Conservation (phyloP, 2,329 filamentous ascomycete species). For the Colletotrichum sidae region DNA sequence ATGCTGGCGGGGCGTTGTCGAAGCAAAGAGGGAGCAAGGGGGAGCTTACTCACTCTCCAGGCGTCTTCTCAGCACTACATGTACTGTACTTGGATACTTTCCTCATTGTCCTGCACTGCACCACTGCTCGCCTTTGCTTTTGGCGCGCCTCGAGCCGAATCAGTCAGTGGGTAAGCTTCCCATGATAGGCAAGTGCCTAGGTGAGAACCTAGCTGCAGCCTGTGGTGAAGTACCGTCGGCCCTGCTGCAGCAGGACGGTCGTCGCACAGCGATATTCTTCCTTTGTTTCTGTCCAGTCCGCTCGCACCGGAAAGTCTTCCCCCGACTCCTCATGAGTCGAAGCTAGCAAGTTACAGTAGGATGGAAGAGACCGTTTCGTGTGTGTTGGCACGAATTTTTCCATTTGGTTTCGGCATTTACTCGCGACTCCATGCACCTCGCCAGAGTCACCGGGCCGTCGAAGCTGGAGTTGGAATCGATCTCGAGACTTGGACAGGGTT, state of each 20-base stretch:
- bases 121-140: slow-evolving; percentile 27
- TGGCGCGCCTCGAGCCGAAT: slow-evolving; percentile 28
- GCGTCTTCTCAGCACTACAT: slow-evolving; percentile 10
- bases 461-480: slow-evolving; percentile 4
- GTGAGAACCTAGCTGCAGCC: neutral
- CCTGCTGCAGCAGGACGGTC: neutral
- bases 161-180: slow-evolving; percentile 33
- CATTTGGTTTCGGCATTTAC: slow-evolving; percentile 13
- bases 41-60: slow-evolving; percentile 34
- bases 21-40: slow-evolving; percentile 27
- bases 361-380: no score
- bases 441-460: slow-evolving; percentile 21
- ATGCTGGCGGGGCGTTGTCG: slow-evolving; percentile 16
- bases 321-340: neutral
- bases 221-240: neutral
- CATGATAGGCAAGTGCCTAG: slow-evolving; percentile 32
- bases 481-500: slow-evolving; percentile 34
- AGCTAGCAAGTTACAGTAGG: neutral
- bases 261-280: neutral
- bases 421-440: slow-evolving; percentile 4
- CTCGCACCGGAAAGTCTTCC: slow-evolving; percentile 1
- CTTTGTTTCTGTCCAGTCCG: neutral
- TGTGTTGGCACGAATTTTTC: slow-evolving; percentile 9
- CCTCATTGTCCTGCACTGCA: slow-evolving; percentile 22
- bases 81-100: slow-evolving; percentile 33